Evolutionary conservation across 2,329 filamentous ascomycete species (phyloP).

Genomic region (Colletotrichum coccodes): DNA sequence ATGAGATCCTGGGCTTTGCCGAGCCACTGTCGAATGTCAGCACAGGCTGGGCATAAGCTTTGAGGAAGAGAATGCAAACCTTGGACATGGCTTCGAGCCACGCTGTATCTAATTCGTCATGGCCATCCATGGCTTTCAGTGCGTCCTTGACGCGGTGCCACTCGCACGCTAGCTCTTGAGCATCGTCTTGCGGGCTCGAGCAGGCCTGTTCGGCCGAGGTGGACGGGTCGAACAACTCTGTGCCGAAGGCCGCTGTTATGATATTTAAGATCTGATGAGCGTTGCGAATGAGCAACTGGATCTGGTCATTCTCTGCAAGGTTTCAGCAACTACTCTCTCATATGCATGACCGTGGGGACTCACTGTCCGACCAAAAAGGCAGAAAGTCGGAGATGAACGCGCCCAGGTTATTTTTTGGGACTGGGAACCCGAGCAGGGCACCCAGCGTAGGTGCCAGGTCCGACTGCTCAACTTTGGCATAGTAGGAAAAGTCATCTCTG

Average conservation of each 20-base stretch:
- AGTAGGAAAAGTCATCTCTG: constrained; percentile 82
- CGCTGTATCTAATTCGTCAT: constrained; percentile 43
- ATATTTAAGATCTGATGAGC: constrained; percentile 83
- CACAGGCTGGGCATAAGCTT: too few species aligned
- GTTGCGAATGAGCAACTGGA: constrained; percentile 80
- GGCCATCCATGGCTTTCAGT: constrained; percentile 29
- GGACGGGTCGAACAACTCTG: constrained; percentile 51
- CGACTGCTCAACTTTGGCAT: constrained; percentile 88
- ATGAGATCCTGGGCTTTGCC: constrained; percentile 79
- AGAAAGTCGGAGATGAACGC: constrained; percentile 85
- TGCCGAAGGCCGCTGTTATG: constrained; percentile 76
- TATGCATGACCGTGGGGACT: constrained; percentile 32
- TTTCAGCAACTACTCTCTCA: constrained; percentile 36
- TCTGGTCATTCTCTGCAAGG: constrained; percentile 59
- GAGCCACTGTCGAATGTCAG: constrained; percentile 64
- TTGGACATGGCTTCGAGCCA: constrained; percentile 57
- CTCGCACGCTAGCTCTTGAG: constrained; percentile 73
- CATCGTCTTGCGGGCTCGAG: constrained; percentile 51
- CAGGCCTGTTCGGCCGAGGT: constrained; percentile 37
- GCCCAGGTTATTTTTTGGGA: constrained; percentile 90
- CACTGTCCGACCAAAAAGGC: constrained; percentile 77
- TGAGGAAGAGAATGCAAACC: constrained; percentile 40
- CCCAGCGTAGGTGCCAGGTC: constrained; percentile 92
- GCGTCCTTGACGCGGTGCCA: constrained; percentile 62
- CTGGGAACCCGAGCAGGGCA: constrained; percentile 85